Base-by-base conservation (phyloP, 306 rosid genomes). In the Quercus alba region DNA sequence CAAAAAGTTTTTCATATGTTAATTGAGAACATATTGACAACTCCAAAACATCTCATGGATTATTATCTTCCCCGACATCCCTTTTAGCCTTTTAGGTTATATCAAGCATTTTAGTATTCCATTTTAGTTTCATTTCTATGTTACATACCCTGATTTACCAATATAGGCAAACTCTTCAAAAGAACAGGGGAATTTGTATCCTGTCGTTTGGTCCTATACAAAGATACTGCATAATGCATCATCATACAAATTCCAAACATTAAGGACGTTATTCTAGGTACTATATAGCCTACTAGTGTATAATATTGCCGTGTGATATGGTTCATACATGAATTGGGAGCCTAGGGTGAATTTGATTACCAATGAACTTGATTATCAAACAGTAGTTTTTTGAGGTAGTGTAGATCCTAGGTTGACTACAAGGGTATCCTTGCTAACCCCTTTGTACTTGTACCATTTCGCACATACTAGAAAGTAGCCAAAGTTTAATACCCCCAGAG, bases 371-470 rank as follows among this genome's bases (percentile, higher is more conserved):
- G 28, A 70, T 6, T 11, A 12, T 80, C 83, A 86, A 67, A 80
- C 88, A 21, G 25, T 54, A 31, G 74, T 33, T 70, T 79, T 83
- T 70, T 77, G 82, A 10, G 73, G 49, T 26, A 78, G 84, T 58
- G 81, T 77, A 17, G 81, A 49, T 56, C 41, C 64, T 77, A 78
- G 67, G 46, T 87, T 83, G 58, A 85, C 80, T 46, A 76, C 59
- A 75, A 84, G 70, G 69, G 79, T 28, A 23, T 46, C 79, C 6
- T 17, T 51, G 17, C 6, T 71, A 21, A 20, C 70, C 55, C 87
- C 94, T 81, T 85, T 92, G 75, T 94, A 92, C 80, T 56, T 90
- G 17, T 76, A 92, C 94, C 98, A 91, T 54, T 44, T 91, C 35
- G 97, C 81, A 78, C 82, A 81, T 6, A 88, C 38, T 14, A 94